Base-by-base conservation (phyloP, 306 rosid genomes). In the Fagus sylvatica region DNA sequence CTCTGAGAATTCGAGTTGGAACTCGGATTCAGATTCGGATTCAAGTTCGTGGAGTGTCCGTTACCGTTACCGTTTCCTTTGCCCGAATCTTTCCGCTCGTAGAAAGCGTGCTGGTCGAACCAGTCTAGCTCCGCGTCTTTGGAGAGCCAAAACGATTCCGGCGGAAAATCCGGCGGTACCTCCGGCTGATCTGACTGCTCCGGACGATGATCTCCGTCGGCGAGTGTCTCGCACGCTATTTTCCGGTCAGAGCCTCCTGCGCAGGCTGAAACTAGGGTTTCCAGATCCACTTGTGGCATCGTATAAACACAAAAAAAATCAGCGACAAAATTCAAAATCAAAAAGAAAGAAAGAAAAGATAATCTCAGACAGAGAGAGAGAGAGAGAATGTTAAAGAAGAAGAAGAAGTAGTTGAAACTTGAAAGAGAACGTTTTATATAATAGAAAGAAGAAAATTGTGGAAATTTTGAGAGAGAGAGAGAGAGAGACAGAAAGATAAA, bases 211-310 rank as follows among this genome's bases (percentile, higher is more conserved):
- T 71, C 89, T 34, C 19, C 66, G 51, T 76, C 78, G 57, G 88
- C 90, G n/a, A 77, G 91, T 4, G 97, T 70, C 72, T 91, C 93
- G 60, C 93, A 88, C 41, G 88, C 85, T 43, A 93, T 74, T 81
- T 89, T 93, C 59, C 93, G 79, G 74, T 92, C 98, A 65, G 80
- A 72, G 34, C 85, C 88, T 12, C 91, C 98, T 66, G 97, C 87
- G 40, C 92, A 87, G 53, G 90, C 90, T n/a, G 93, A 79, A 48
- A 91, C 98, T 48, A 94, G 76, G 40, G 87, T 84, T 77, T 94
- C 98, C 43, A 93, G 85, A 83, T 93, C 98, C 37, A 92, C 89
- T 80, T 89, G 98, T 71, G 99, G 93, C 98, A 91, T 84, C 16
- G 48, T 53, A 36, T 4, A 54, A 70, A 3, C 6, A 68, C 30